phyloP scores from a whole-genome alignment of 2,329 filamentous ascomycete species.

The Trichoderma afroharzianum region DNA sequence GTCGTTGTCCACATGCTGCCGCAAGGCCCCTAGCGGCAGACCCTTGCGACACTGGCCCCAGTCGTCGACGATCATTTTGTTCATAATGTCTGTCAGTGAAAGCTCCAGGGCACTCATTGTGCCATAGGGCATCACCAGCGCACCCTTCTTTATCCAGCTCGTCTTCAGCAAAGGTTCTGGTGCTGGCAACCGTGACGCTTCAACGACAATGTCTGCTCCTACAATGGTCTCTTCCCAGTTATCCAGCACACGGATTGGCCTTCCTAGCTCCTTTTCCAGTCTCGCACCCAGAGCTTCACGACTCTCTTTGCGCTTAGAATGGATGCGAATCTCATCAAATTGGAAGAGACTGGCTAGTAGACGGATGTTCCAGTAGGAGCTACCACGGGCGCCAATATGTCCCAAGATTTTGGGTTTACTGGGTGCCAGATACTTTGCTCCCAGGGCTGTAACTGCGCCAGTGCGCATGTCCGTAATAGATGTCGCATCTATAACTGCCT shows the following conservation, averaged over 20 bases:
- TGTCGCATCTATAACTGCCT: constrained; percentile 14
- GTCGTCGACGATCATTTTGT: constrained; percentile 17
- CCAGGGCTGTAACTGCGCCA: constrained; percentile 10
- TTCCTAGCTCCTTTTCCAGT: constrained; percentile 9
- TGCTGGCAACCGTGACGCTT: constrained; percentile 10
- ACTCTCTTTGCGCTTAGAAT: constrained; percentile 15
- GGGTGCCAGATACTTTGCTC: constrained; percentile 13
- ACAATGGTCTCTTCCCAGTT: constrained; percentile 14
- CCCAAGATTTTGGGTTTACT: constrained; percentile 13
- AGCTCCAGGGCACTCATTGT: constrained; percentile 16
- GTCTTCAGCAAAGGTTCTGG: constrained; percentile 14
- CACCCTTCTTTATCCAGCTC: constrained; percentile 8
- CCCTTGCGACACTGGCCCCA: constrained; percentile 19
- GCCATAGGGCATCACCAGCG: constrained; percentile 16
- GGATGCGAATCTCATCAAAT: constrained; percentile 14
- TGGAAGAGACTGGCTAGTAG: constrained; percentile 11
- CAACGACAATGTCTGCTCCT: constrained; percentile 13
- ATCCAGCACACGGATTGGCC: constrained; percentile 13
- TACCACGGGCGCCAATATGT: constrained; percentile 14
- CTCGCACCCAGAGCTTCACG: constrained; percentile 7
- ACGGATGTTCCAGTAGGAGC: constrained; percentile 17
- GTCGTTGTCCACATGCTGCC: constrained; percentile 18
- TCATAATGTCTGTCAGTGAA: constrained; percentile 16
- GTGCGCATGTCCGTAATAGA: constrained; percentile 16
- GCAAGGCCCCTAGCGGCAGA: constrained; percentile 14